A percentile compares a stretch with the other conserved stretches of the same genome.
Evolutionary conservation across 2,329 filamentous ascomycete genomes (phyloP).

Genomic region (Penicillium sp.): DNA sequence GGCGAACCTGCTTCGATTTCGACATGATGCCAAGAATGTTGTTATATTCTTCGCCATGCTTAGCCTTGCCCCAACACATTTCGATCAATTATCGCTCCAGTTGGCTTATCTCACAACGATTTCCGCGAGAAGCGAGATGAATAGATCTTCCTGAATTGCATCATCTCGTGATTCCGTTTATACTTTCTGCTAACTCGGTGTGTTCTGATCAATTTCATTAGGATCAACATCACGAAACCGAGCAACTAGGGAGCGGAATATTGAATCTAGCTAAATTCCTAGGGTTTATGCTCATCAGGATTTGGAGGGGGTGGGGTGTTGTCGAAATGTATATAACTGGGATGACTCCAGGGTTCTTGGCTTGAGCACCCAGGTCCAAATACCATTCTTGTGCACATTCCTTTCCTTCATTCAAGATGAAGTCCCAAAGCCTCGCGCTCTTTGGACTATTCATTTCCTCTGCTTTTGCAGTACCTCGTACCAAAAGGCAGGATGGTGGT

Average conservation of each 20-base stretch:
- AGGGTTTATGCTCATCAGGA: background rate
- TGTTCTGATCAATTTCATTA: background rate
- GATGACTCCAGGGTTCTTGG: background rate
- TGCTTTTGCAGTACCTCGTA: constrained; percentile 18
- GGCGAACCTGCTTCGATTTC: constrained; percentile 15
- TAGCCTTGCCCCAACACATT: background rate
- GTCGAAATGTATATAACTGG: background rate
- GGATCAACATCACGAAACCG: background rate
- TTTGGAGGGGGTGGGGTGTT: background rate
- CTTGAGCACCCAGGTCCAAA: background rate
- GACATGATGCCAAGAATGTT: constrained; percentile 28
- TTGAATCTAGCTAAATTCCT: background rate
- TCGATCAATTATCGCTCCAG: background rate
- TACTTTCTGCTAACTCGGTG: constrained; percentile 3
- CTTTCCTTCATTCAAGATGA: constrained; percentile 14
- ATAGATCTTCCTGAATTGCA: constrained; percentile 6
- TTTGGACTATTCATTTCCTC: constrained; percentile 20
- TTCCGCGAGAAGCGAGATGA: background rate
- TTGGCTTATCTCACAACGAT: background rate
- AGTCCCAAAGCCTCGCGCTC: constrained; percentile 16
- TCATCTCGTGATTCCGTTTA: constrained; percentile 3
- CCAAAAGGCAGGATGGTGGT: constrained; percentile 41
- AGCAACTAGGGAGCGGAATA: background rate
- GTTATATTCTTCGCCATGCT: constrained; percentile 15
- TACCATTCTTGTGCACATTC: background rate